phyloP scores from a whole-genome alignment of 2,329 filamentous ascomycete genomes.

The Lecanoromycetidae sp. region DNA sequence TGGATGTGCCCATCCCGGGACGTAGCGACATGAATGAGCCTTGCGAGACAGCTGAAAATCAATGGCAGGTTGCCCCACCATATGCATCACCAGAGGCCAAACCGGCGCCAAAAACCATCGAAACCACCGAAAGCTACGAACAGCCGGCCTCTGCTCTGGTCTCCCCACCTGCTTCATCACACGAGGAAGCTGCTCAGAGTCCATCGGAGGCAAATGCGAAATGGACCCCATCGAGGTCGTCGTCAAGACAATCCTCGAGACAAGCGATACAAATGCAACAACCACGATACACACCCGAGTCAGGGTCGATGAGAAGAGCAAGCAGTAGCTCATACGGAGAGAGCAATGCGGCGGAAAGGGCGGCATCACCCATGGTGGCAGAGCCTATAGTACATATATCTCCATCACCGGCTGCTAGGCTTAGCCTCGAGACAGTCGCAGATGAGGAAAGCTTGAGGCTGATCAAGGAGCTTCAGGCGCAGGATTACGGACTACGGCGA shows the following conservation, averaged over 20 bases:
- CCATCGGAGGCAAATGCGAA: conserved; percentile 4
- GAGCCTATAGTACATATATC: no score
- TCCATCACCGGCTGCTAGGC: no score
- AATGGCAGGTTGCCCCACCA: neutral
- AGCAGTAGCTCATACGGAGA: conserved; percentile 20
- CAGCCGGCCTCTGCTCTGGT: conserved; percentile 29
- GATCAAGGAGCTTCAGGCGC: conserved; percentile 34
- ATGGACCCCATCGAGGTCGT: conserved; percentile 23
- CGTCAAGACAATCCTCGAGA: conserved; percentile 34
- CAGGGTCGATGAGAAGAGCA: conserved; percentile 22
- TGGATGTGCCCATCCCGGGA: neutral
- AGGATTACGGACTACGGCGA: conserved; percentile 34
- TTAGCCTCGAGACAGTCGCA: conserved; percentile 15
- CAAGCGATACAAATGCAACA: conserved; percentile 31
- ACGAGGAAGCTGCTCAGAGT: conserved; percentile 28
- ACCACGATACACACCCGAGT: conserved; percentile 28
- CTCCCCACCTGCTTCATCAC: conserved; percentile 34
- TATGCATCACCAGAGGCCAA: neutral
- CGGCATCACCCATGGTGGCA: conserved; percentile 21
- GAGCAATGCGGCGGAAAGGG: neutral
- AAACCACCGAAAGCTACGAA: conserved; percentile 1
- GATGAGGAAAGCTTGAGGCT: conserved; percentile 34
- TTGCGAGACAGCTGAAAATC: neutral
- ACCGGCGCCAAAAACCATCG: conserved; percentile 17
- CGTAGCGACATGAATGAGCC: neutral